Evolutionary conservation across 257 asterid species (phyloP), one percentile per base, ranked within the genome.

Genomic region (Rubia yunnanensis): DNA sequence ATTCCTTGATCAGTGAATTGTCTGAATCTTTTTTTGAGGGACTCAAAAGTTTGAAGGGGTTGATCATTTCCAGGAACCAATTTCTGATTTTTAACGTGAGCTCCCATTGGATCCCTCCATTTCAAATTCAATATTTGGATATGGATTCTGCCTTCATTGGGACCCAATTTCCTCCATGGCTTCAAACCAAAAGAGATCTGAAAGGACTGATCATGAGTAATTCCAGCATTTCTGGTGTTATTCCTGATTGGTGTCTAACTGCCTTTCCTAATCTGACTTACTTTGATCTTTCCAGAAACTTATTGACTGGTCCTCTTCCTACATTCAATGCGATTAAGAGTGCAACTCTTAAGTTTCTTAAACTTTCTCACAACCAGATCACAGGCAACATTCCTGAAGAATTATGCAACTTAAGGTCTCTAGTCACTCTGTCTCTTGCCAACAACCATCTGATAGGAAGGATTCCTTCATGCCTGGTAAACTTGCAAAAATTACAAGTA

Each of bases 231-330:
- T 44, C 50, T 11, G 50, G 15, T 35, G 17, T 32, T 13, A 5
- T 44, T 15, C 50, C 50, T 13, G 50, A 10, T 7, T 44, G 50
- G 50, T 44, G 2, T 44, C 50, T 3, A 10, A 1, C 50, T 44
- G 4, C 18, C 10, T 44, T 10, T 44, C 50, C 15, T 44, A 44
- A 15, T 11, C 50, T 44, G 3, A 1, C n/a, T 44, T 0, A 0
- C 4, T 3, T 66, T 2, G 60, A 66, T 1, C 53, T 72, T 10
- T 50, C 72, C 32, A 52, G 49, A 4, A 72, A 72, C 34, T 38
- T 5, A 6, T 24, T 66, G 26, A 15, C 48, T 0, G 77, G 69
- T 9, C 54, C 61, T 8, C 13, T 60, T 48, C 54, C 56, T 15
- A 4, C 10, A 3, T 52, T 9, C 7, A 14, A 65, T 46, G n/a